Conservation (phyloP, 306 rosid genomes). For the Vachellia collinsii region DNA sequence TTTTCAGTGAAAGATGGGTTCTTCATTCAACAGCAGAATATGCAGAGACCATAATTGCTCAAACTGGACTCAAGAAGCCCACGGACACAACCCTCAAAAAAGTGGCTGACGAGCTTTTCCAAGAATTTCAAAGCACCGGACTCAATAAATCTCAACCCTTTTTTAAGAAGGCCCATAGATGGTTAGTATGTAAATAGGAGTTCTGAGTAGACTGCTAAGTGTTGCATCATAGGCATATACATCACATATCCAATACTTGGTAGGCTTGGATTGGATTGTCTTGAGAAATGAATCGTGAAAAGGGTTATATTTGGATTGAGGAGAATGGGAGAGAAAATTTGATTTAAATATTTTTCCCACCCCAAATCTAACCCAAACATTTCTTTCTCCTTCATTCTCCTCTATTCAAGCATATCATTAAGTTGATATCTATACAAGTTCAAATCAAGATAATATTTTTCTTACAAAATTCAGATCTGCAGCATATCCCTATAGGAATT, state of each 20-base stretch:
- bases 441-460: background rate
- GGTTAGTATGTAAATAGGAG: conserved; percentile 57
- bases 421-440: background rate
- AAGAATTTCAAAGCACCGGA: conserved; percentile 67
- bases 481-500: conserved; percentile 13
- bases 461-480: background rate
- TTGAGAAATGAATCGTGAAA: conserved; percentile 15
- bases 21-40: conserved; percentile 85
- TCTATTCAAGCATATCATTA: background rate
- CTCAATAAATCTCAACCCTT: conserved; percentile 57
- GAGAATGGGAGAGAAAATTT: background rate
- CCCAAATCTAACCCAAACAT: background rate
- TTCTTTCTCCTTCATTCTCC: background rate
- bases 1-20: conserved; percentile 81
- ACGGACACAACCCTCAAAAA: conserved; percentile 59
- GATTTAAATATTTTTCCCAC: background rate
- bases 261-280: background rate
- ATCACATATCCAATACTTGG: conserved; percentile 11
- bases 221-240: conserved; percentile 15
- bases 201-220: conserved; percentile 26
- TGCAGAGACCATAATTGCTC: conserved; percentile 73
- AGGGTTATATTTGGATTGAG: background rate
- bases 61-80: conserved; percentile 78
- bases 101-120: conserved; percentile 81
- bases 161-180: conserved; percentile 87